Percentiles rank a stretch among this genome's conserved stretches.
These are phyloP conservation scores for Exophiala aquamarina DNA, from an alignment of 2,329 filamentous ascomycete genomes.

Conservation along the genomic window DNA sequence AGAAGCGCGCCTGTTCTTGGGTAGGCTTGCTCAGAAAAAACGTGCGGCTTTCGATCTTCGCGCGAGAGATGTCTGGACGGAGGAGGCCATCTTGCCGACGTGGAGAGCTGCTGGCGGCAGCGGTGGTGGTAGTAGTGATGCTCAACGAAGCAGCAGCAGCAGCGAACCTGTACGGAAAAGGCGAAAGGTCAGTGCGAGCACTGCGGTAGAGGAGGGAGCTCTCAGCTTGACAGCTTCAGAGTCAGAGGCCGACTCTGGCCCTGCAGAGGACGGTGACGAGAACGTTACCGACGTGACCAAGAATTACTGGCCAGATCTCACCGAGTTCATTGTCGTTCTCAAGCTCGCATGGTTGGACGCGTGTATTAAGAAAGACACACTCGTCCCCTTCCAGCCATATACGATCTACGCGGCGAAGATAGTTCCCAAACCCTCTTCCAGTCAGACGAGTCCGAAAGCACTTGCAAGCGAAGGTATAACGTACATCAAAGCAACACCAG, in stretches of 20 bases:
- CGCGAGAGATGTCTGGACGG: constrained; percentile 58
- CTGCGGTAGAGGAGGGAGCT: constrained; percentile 3
- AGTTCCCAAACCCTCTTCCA: constrained; percentile 36
- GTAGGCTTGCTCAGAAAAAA: constrained; percentile 67
- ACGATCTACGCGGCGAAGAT: constrained; percentile 53
- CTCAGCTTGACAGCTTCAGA: constrained; percentile 11
- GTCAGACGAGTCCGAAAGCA: constrained; percentile 12
- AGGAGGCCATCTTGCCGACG: constrained; percentile 31
- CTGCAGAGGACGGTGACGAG: too few relatives aligned
- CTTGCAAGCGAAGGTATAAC: constrained; percentile 12
- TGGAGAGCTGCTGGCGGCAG: too few relatives aligned
- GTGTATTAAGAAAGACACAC: constrained; percentile 43
- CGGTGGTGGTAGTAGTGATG: too few relatives aligned
- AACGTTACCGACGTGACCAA: neutral
- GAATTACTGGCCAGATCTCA: constrained; percentile 20
- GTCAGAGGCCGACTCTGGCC: too few relatives aligned
- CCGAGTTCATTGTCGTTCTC: constrained; percentile 49
- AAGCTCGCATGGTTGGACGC: constrained; percentile 55
- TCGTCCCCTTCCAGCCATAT: constrained; percentile 50
- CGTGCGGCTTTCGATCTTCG: constrained; percentile 78
- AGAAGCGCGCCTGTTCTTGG: constrained; percentile 73
- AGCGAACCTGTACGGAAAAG: constrained; percentile 15
- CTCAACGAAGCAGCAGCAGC: too few relatives aligned
- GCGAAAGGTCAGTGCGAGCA: neutral
- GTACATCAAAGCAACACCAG: constrained; percentile 17